Percentiles rank a stretch among this genome's conserved stretches.
Conservation (phyloP, 1,284 basidiomycete species). For the Puccinia horiana region DNA sequence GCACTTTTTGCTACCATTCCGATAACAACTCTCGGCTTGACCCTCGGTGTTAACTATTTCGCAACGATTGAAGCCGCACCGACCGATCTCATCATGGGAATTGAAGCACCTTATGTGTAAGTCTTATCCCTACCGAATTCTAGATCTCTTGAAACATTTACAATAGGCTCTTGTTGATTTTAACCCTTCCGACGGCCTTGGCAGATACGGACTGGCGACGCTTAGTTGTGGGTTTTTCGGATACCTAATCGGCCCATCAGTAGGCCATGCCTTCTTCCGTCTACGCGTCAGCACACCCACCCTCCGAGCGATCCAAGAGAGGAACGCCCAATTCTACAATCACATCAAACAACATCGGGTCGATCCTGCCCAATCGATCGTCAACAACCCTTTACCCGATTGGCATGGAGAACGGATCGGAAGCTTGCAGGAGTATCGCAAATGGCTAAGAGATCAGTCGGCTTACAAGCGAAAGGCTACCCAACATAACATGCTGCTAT, state of each 20-base stretch:
- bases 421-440: slow-evolving; percentile 74
- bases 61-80: slow-evolving; percentile 76
- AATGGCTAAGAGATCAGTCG: slow-evolving; percentile 86
- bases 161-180: too few relatives aligned
- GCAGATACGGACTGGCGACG: slow-evolving; percentile 36
- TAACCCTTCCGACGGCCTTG: slow-evolving; percentile 20
- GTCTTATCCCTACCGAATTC: slow-evolving; percentile 47
- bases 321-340: slow-evolving; percentile 77
- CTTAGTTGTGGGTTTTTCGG: slow-evolving; percentile 61
- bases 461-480: slow-evolving; percentile 76
- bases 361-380: too few relatives aligned
- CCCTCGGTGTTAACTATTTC: slow-evolving; percentile 74
- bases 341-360: slow-evolving; percentile 80
- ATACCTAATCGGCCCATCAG: slow-evolving; percentile 75
- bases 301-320: slow-evolving; percentile 73
- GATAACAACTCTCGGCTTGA: slow-evolving; percentile 69
- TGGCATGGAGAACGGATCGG: slow-evolving; percentile 87
- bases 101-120: too few relatives aligned
- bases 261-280: slow-evolving; percentile 76
- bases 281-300: slow-evolving; percentile 68
- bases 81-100: too few relatives aligned
- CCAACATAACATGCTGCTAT: slow-evolving; percentile 38
- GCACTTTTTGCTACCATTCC: slow-evolving; percentile 67
- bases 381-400: slow-evolving; percentile 76
- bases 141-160: background rate